Evolutionary conservation across 2,329 filamentous ascomycete species (phyloP).

Genomic region (Botryosphaeria agaves): DNA sequence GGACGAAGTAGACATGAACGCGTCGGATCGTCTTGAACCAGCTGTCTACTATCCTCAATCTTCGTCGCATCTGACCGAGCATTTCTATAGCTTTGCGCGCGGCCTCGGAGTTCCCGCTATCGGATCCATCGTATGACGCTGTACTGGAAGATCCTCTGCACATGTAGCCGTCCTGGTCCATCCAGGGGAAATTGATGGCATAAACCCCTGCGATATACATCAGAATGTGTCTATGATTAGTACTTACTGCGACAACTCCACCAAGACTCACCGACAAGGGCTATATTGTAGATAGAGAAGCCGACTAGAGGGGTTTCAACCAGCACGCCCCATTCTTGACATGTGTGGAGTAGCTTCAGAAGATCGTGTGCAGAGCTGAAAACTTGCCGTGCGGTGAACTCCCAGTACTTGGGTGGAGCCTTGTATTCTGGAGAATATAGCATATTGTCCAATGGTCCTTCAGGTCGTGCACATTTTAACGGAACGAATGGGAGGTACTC

Average conservation of each 20-base stretch:
- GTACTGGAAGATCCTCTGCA: slow-evolving; percentile 10
- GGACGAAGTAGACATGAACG: slow-evolving; percentile 35
- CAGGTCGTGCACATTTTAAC: slow-evolving; percentile 30
- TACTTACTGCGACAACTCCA: no score
- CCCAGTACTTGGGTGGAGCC: slow-evolving; percentile 41
- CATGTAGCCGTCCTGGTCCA: slow-evolving; percentile 44
- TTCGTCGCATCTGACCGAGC: slow-evolving; percentile 32
- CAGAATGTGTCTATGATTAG: no score
- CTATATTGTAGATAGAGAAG: slow-evolving; percentile 50
- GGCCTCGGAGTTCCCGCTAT: slow-evolving; percentile 18
- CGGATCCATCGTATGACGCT: slow-evolving; percentile 2
- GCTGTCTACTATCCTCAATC: slow-evolving; percentile 38
- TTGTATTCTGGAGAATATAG: slow-evolving; percentile 30
- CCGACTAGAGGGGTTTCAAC: slow-evolving; percentile 51
- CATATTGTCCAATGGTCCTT: slow-evolving; percentile 42
- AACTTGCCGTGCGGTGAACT: slow-evolving; percentile 40
- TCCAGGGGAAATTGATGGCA: slow-evolving; percentile 47
- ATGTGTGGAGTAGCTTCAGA: slow-evolving; percentile 45
- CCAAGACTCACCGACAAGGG: slow-evolving; percentile 32
- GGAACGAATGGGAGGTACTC: slow-evolving; percentile 53
- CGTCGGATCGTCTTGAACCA: slow-evolving; percentile 37
- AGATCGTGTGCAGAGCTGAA: slow-evolving; percentile 47
- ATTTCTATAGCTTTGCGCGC: slow-evolving; percentile 33
- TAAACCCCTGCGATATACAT: slow-evolving; percentile 43
- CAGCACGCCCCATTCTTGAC: slow-evolving; percentile 40